Conservation (phyloP, 768 basidiomycete genomes). For the Pholiota molesta region DNA sequence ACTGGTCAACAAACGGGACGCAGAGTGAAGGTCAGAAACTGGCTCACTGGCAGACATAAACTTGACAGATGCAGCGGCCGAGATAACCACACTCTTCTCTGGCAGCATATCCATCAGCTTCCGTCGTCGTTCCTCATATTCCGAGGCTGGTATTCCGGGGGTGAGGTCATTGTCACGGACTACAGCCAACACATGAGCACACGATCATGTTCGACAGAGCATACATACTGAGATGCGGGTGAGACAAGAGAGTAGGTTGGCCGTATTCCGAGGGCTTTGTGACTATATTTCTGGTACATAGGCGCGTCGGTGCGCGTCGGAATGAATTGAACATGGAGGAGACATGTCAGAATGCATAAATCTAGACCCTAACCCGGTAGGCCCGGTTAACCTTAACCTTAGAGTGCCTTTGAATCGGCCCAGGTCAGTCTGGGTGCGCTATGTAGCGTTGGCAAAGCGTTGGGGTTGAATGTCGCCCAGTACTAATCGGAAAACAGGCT, state of each 20-base stretch:
- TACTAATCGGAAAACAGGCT: no score
- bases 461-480: no score
- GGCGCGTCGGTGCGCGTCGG: conserved; percentile 24
- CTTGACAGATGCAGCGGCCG: conserved; percentile 78
- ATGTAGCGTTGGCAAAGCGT: no score
- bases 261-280: conserved; percentile 78
- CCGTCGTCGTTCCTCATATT: conserved; percentile 75
- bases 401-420: neutral
- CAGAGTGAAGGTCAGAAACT: conserved; percentile 2
- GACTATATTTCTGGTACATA: conserved; percentile 20
- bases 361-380: conserved; percentile 28
- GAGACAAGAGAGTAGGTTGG: conserved; percentile 77
- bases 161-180: conserved; percentile 73
- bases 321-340: conserved; percentile 27
- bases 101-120: conserved; percentile 77
- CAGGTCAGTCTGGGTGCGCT: no score
- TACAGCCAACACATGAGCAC: conserved; percentile 24
- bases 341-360: conserved; percentile 13
- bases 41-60: conserved; percentile 82
- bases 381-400: conserved; percentile 4
- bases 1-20: conserved; percentile 9
- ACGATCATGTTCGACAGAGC: neutral
- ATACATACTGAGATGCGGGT: conserved; percentile 76
- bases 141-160: conserved; percentile 74
- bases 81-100: conserved; percentile 72